These are phyloP conservation scores for Fraxinus floribunda DNA, from an alignment of 305 asterid genomes.

Conservation along the genomic window DNA sequence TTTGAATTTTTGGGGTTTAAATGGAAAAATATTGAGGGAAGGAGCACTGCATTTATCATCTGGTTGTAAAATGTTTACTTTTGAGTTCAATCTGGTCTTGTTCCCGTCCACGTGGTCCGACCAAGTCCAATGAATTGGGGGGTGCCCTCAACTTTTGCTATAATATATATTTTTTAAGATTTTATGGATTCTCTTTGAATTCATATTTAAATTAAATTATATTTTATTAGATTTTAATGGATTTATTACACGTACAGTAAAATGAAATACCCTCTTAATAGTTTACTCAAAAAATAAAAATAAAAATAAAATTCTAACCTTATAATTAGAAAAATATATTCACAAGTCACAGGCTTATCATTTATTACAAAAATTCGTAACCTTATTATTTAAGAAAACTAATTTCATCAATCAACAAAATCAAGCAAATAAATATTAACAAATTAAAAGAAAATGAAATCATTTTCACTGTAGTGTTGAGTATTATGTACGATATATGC, in stretches of 20 bases:
- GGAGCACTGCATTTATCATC: not conserved
- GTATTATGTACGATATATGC: not conserved
- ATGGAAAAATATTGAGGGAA: not conserved
- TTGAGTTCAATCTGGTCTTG: not conserved
- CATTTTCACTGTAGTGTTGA: not conserved
- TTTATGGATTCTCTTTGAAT: not conserved
- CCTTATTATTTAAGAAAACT: not conserved
- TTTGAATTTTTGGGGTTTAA: not conserved
- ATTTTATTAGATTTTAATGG: not conserved
- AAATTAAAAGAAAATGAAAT: no score
- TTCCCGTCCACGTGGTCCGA: not conserved
- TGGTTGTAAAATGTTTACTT: not conserved
- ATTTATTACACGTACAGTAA: not conserved
- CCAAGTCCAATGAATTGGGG: not conserved
- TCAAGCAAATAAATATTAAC: not conserved
- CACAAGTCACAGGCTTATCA: not conserved
- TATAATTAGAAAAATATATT: no score
- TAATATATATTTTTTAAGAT: no score
- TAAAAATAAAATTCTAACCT: no score
- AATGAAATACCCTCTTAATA: not conserved
- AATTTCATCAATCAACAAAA: no score
- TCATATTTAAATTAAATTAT: no score
- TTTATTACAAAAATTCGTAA: not conserved
- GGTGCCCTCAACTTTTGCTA: not conserved
- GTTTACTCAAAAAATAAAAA: no score